Base-by-base conservation (phyloP, 192 early-diverging fungal species). In the Coemansia sp. region DNA sequence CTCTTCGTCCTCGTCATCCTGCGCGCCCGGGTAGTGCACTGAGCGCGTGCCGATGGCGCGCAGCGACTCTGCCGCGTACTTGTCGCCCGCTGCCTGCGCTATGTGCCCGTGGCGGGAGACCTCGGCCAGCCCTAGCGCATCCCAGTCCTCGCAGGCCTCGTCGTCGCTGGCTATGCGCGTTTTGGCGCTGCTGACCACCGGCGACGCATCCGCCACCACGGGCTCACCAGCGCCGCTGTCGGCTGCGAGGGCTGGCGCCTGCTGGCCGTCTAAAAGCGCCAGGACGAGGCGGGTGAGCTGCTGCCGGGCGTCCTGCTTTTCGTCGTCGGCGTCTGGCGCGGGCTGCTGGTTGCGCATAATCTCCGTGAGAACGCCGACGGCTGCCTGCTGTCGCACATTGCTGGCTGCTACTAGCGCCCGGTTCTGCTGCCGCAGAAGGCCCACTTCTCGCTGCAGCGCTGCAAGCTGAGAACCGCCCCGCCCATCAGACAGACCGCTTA, bases 211-310 rank as follows among this genome's bases (percentile, higher is more conserved):
- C 31, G 29, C 14, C 6, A 33, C 54, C 29, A 17, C 54, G 46
- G 46, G 46, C 46, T 48, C 46, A 3, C 46, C 46, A 19, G 19
- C 19, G n/a, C 19, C 46, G 46, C 21, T 19, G 3, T 48, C 46
- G 19, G 46, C 19, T 9, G 8, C 19, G 46, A 48, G 46, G 8
- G 5, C 8, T 2, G 46, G 46, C 46, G 41, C 36, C 48, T 7
- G 69, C 6, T 29, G 61, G 29, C 64, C 35, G 16, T 54, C 64
- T 6, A 81, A 64, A 62, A 76, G 21, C 2, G 78, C 62, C 7
- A 80, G 61, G 40, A 80, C 57, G 10, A 80, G 62, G 13, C 61
- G 61, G 1, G 59, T 56, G 36, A 80, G 78, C 73, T 75, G 72
- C 41, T 68, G 46, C 54, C 64, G 65, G 6, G 42, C 34, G 7